Conservation (phyloP, 257 asterid species). For the Petrea volubilis region DNA sequence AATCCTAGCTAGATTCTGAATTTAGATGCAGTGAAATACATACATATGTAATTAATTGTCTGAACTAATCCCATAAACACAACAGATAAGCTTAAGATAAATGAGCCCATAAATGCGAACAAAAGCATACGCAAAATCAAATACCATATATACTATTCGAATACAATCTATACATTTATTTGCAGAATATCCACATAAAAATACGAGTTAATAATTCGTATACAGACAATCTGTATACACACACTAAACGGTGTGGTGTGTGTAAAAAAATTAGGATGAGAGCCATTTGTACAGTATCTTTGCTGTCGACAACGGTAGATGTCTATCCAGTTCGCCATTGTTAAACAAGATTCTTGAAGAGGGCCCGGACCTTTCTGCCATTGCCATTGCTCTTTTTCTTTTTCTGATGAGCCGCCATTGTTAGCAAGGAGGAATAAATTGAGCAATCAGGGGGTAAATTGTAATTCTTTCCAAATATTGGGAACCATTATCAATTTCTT, state of each 20-base stretch:
- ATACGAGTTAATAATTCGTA: not conserved
- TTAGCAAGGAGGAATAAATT: not conserved
- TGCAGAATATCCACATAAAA: not conserved
- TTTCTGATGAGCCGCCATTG: not conserved
- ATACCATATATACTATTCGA: not conserved
- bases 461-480: not conserved
- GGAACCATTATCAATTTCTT: not conserved
- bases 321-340: not conserved
- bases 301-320: conserved; percentile 3
- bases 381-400: not conserved
- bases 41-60: not conserved
- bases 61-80: conserved; percentile 9
- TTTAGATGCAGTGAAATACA: conserved; percentile 3
- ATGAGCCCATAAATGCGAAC: conserved; percentile 25
- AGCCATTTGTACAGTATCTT: not conserved
- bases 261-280: not conserved
- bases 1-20: not conserved
- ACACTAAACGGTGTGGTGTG: not conserved
- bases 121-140: not conserved
- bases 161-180: conserved; percentile 12
- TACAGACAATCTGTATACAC: not conserved
- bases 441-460: not conserved
- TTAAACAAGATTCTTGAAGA: not conserved
- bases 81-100: conserved; percentile 16
- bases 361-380: not conserved